Conservation (phyloP, 176 grass and related monocot species). For the Lolium perenne region DNA sequence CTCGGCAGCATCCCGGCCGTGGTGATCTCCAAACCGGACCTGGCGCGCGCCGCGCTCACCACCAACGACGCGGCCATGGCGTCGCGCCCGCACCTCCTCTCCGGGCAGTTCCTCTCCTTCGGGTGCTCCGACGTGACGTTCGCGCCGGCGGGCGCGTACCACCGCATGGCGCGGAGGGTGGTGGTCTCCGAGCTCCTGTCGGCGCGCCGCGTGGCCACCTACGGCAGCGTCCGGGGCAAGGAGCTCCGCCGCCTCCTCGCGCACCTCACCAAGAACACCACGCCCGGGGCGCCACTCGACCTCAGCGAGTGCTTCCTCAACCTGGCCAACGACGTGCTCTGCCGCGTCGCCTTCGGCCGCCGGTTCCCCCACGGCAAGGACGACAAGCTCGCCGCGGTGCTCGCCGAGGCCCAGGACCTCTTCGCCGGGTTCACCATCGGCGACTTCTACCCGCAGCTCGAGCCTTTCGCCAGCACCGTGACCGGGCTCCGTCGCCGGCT, state of each 20-base stretch:
- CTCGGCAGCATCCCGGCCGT: constrained; percentile 1
- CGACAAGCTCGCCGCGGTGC: constrained; percentile 12
- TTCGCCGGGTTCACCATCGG: constrained; percentile 18
- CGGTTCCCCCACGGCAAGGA: constrained; percentile 16
- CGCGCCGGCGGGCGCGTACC: not conserved
- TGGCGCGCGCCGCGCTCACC: constrained; percentile 25
- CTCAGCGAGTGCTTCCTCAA: constrained; percentile 28
- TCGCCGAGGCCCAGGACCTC: constrained; percentile 24
- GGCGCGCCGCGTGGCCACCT: constrained; percentile 1
- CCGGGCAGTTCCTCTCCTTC: constrained; percentile 13
- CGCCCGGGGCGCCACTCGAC: not conserved
- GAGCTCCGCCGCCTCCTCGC: constrained; percentile 15
- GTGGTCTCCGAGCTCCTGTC: constrained; percentile 27
- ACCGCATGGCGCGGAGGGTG: constrained; percentile 4
- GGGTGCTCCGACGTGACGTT: constrained; percentile 19
- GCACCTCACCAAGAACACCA: constrained; percentile 4
- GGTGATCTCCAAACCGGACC: constrained; percentile 22
- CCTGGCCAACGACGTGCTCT: constrained; percentile 30
- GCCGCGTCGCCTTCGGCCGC: constrained; percentile 13
- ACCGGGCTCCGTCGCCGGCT: not conserved
- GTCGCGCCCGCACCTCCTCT: constrained; percentile 17
- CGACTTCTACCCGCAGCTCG: constrained; percentile 9
- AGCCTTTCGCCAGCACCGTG: constrained; percentile 12
- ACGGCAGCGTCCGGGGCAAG: not conserved
- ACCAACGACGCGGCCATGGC: constrained; percentile 16